These are phyloP conservation scores for Paxillus involutus DNA, from an alignment of 768 basidiomycete species.

Conservation along the genomic window DNA sequence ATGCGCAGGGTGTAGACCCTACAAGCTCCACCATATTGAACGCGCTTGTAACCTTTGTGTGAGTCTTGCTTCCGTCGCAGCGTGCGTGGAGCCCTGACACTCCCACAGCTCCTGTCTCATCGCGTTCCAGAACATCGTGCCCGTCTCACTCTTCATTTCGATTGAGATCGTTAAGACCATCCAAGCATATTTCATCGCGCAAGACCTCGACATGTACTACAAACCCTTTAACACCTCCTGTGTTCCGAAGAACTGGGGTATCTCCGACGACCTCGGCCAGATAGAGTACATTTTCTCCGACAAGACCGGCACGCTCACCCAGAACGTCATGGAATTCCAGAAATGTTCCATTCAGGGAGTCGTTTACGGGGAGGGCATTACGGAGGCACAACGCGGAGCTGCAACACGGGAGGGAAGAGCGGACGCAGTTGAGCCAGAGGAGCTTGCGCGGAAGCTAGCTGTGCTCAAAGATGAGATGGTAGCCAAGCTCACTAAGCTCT, in stretches of 20 bases:
- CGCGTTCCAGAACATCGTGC: slow-evolving; percentile 97
- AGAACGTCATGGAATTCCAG: slow-evolving; percentile 99
- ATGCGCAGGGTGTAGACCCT: slow-evolving; percentile 65
- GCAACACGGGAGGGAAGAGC: slow-evolving; percentile 78
- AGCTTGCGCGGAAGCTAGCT: slow-evolving; percentile 65
- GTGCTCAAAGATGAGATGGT: slow-evolving; percentile 78
- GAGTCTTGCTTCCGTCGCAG: slow-evolving; percentile 33
- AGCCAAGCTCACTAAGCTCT: slow-evolving; percentile 65
- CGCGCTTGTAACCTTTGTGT: slow-evolving; percentile 90
- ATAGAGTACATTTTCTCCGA: slow-evolving; percentile 95
- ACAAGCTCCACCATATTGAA: slow-evolving; percentile 65
- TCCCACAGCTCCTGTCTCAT: slow-evolving; percentile 79
- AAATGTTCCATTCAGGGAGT: slow-evolving; percentile 87
- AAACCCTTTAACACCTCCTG: slow-evolving; percentile 82
- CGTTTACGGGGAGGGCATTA: slow-evolving; percentile 90
- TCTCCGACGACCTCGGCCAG: slow-evolving; percentile 97
- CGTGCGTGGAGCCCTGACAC: slow-evolving; percentile 4
- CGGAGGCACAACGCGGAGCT: slow-evolving; percentile 92
- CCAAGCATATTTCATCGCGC: slow-evolving; percentile 94
- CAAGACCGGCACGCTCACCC: slow-evolving; percentile 96
- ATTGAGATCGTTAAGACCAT: slow-evolving; percentile 99
- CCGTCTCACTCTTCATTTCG: slow-evolving; percentile 94
- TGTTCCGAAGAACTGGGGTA: slow-evolving; percentile 97
- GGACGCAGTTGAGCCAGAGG: slow-evolving; percentile 64
- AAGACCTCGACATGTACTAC: slow-evolving; percentile 97